A percentile compares a stretch with the other conserved stretches of the same genome.
phyloP scores from a whole-genome alignment of 2,329 filamentous ascomycete genomes.

The Microsporum audouinii region DNA sequence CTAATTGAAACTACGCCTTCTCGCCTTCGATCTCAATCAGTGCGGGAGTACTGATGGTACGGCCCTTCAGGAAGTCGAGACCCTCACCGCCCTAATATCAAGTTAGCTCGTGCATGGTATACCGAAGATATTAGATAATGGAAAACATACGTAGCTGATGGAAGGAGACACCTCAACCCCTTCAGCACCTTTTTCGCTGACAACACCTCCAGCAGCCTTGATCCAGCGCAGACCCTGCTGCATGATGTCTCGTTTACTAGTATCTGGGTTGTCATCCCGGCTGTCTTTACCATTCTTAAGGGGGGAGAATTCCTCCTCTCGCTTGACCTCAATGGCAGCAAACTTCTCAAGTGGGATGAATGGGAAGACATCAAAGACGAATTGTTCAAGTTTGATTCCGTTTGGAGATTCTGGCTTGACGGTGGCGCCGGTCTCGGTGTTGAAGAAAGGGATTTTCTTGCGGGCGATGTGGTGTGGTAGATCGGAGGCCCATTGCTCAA shows the following conservation, averaged over 20 bases:
- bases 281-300: conserved; percentile 83
- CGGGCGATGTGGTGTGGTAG: conserved; percentile 90
- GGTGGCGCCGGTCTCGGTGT: conserved; percentile 62
- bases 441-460: conserved; percentile 92
- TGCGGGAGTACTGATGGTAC: conserved; percentile 52
- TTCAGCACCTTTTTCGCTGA: conserved; percentile 51
- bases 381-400: conserved; percentile 97
- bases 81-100: conserved; percentile 48
- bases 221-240: conserved; percentile 79
- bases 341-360: conserved; percentile 77
- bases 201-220: conserved; percentile 61
- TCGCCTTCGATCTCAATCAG: conserved; percentile 49
- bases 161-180: conserved; percentile 87
- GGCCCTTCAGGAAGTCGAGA: conserved; percentile 48
- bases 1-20: conserved; percentile 17
- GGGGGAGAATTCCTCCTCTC: conserved; percentile 96
- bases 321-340: conserved; percentile 87
- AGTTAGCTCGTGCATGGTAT: conserved; percentile 7
- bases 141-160: conserved; percentile 77
- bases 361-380: conserved; percentile 97
- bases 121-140: conserved; percentile 7
- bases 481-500: conserved; percentile 72
- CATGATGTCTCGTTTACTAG: conserved; percentile 83
- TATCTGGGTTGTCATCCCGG: conserved; percentile 87
- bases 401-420: conserved; percentile 92